Percentiles rank a stretch among this genome's conserved stretches.
Conservation (phyloP, 441 rosid genomes). For the Mallotus japonicus region DNA sequence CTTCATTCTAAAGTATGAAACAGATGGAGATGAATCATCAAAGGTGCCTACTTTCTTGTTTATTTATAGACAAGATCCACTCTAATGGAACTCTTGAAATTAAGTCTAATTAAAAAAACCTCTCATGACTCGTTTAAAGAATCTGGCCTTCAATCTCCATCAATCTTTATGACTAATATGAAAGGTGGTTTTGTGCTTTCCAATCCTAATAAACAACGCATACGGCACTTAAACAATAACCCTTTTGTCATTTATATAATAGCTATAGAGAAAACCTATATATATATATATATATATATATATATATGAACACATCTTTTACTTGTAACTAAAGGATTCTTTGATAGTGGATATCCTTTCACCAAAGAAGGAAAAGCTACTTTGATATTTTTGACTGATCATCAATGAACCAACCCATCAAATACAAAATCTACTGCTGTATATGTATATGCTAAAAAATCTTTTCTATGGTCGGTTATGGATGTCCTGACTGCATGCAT, state of each 20-base stretch:
- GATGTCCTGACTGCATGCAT: slow-evolving; percentile 28
- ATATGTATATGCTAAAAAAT: neutral
- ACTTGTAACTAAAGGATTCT: slow-evolving; percentile 53
- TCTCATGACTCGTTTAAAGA: neutral
- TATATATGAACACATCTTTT: slow-evolving; percentile 29
- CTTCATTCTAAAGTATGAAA: neutral
- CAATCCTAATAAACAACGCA: slow-evolving; percentile 3
- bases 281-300: too few relatives aligned
- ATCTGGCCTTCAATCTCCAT: slow-evolving; percentile 17
- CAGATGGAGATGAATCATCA: neutral
- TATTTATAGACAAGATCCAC: neutral
- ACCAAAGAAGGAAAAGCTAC: slow-evolving; percentile 26
- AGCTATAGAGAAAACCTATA: neutral
- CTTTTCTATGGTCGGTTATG: slow-evolving; percentile 38
- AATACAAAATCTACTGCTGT: slow-evolving; percentile 3
- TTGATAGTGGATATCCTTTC: slow-evolving; percentile 43
- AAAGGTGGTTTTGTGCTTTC: slow-evolving; percentile 8
- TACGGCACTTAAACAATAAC: neutral
- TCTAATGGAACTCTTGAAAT: neutral
- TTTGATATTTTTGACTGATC: slow-evolving; percentile 19
- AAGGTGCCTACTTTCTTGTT: neutral
- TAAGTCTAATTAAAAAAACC: neutral
- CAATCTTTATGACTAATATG: slow-evolving; percentile 23
- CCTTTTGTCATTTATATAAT: slow-evolving; percentile 4
- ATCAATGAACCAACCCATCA: neutral